Evolutionary conservation across 1,139 yeast species (phyloP), one percentile per base, ranked within the genome.

Genomic region (Zygosaccharomyces sapae): DNA sequence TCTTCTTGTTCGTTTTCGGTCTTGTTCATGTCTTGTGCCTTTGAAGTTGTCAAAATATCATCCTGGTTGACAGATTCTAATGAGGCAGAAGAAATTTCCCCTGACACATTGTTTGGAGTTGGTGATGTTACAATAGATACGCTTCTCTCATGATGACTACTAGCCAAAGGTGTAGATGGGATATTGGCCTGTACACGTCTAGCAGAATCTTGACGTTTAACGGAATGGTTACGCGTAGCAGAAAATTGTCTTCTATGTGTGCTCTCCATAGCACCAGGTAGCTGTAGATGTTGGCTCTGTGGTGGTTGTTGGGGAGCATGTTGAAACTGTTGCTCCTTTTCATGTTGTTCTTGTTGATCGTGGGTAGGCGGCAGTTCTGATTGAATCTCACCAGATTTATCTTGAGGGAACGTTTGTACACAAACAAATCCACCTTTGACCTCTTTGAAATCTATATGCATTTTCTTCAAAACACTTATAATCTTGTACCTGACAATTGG

Each of bases 381-480:
- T 29, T 24, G 37, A 3, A 24, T 7, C 3, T 37, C 40, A n/a
- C 10, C 31, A 4, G 29, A 6, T 8, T 22, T 31, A 9, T 34
- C 27, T 27, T 51, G 48, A 6, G 56, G 49, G 29, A 55, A 54
- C n/a, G 44, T 75, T 63, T 86, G 92, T 9, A 81, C 75, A 70
- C 98, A 92, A 30, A 86, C 77, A 65, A 90, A 92, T 0, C 97
- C 98, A 48, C 97, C 97, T 60, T 85, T 85, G 20, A 92, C 95
- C 68, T 92, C 98, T 54, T 83, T 86, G 64, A 79, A 90, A 55
- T 81, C 81, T 40, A 92, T 94, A 19, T 89, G 90, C 61, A 88
- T 72, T 54, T 81, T 80, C 33, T 81, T 81, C 64, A 92, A 75
- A 1, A 86, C 94, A 29, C 81, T 78, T 29, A 92, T 86, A 42